Conservation (phyloP, 2,329 filamentous ascomycete species). For the Cephalotrichum gorgonifer region DNA sequence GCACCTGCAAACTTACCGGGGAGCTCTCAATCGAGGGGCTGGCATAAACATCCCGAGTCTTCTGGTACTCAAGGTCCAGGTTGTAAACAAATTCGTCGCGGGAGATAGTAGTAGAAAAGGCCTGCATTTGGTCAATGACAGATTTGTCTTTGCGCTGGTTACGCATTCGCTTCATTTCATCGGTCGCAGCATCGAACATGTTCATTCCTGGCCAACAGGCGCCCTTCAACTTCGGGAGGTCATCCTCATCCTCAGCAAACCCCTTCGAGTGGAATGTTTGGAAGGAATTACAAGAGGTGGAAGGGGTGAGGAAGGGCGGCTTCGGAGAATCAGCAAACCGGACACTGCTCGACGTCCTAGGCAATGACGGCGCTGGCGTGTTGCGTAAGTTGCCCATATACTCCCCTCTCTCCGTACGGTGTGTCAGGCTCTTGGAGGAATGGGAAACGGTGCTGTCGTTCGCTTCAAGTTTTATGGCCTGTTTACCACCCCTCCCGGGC, state of each 20-base stretch:
- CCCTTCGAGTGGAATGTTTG: neutral
- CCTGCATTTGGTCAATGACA: constrained; percentile 56
- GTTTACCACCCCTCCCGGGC: neutral
- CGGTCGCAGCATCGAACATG: constrained; percentile 69
- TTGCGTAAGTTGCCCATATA: neutral
- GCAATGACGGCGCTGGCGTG: neutral
- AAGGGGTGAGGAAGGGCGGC: neutral
- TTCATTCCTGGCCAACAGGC: constrained; percentile 69
- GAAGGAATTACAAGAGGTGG: too few relatives aligned
- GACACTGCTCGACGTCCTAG: neutral
- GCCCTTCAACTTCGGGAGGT: constrained; percentile 47
- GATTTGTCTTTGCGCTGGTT: constrained; percentile 71
- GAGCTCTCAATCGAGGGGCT: constrained; percentile 30
- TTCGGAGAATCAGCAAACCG: neutral
- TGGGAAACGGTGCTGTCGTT: neutral
- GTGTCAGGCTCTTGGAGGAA: neutral
- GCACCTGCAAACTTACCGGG: constrained; percentile 2
- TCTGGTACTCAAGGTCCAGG: constrained; percentile 36
- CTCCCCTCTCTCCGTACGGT: neutral
- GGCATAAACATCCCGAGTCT: constrained; percentile 49
- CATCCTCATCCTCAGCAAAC: neutral
- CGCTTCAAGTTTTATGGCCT: neutral
- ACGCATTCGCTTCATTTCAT: constrained; percentile 60
- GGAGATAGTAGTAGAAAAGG: constrained; percentile 52
- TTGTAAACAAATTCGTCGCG: constrained; percentile 57